These are phyloP conservation scores for Chrysosporium queenslandicum DNA, from an alignment of 2,329 filamentous ascomycete genomes.

Conservation along the genomic window DNA sequence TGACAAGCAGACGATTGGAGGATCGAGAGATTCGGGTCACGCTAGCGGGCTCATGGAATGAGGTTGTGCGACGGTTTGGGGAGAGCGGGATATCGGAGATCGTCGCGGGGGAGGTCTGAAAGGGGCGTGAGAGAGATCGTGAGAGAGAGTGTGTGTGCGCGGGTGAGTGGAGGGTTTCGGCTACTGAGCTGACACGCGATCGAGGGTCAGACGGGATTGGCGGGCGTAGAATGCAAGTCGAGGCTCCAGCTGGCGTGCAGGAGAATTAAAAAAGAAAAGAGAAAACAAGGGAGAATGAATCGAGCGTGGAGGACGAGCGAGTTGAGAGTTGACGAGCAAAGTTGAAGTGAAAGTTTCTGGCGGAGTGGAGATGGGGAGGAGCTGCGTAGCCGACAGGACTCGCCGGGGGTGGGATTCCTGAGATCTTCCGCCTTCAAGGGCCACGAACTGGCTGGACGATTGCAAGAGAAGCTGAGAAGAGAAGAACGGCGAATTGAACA, in stretches of 20 bases:
- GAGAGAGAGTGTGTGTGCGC: no score
- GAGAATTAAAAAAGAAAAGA: background rate
- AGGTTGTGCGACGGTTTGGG: slow-evolving; percentile 6
- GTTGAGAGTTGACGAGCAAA: background rate
- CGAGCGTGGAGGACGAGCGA: background rate
- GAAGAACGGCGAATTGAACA: no score
- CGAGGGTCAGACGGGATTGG: background rate
- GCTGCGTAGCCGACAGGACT: background rate
- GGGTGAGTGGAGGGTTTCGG: background rate
- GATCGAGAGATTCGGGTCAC: background rate
- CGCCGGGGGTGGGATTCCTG: no score
- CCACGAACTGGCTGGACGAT: no score
- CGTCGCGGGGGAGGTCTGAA: background rate
- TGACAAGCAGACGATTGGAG: no score
- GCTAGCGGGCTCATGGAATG: background rate
- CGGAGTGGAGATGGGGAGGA: slow-evolving; percentile 1
- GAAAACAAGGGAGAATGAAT: background rate
- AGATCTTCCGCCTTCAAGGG: no score
- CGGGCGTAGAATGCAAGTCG: background rate
- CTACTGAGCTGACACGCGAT: background rate
- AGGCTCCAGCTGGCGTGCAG: background rate
- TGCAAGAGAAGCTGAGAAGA: no score
- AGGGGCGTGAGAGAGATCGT: background rate
- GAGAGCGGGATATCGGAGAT: slow-evolving; percentile 7
- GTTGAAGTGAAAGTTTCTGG: background rate